Evolutionary conservation across 768 basidiomycete species (phyloP).

Genomic region (Psilocybe cubensis): DNA sequence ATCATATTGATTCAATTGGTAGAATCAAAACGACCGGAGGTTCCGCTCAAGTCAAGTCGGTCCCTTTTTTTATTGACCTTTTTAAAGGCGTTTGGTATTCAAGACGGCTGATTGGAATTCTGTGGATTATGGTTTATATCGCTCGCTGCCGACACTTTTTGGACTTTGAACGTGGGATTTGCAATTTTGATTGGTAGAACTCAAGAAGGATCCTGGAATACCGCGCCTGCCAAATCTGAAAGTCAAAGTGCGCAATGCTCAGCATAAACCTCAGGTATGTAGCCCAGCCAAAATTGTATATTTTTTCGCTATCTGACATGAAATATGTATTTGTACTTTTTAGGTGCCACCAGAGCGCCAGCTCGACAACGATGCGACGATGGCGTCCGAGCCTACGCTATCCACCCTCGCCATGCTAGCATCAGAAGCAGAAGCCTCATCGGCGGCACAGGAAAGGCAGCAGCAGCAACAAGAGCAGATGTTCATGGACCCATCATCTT

Average conservation of each 20-base stretch:
- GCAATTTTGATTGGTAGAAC: no score
- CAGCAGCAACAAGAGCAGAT: background rate
- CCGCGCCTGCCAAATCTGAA: constrained; percentile 82
- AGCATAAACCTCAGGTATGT: constrained; percentile 46
- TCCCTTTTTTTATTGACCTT: no score
- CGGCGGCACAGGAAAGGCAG: constrained; percentile 27
- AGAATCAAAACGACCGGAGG: constrained; percentile 43
- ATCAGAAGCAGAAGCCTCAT: constrained; percentile 49
- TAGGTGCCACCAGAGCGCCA: constrained; percentile 28
- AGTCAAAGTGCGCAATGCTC: constrained; percentile 51
- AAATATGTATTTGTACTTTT: background rate
- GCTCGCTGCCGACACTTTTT: no score
- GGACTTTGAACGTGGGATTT: no score
- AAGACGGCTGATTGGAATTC: background rate
- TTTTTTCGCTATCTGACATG: background rate
- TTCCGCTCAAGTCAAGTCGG: constrained; percentile 47
- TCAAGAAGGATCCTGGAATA: constrained; percentile 90
- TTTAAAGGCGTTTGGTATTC: constrained; percentile 1
- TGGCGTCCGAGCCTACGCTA: constrained; percentile 77
- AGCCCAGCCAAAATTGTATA: no score
- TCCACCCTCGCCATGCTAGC: constrained; percentile 61
- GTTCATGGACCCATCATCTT: constrained; percentile 34
- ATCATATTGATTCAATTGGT: background rate
- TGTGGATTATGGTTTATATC: background rate
- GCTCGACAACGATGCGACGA: constrained; percentile 60